These are phyloP conservation scores for Podosphaera fusca DNA, from an alignment of 2,329 filamentous ascomycete species.

Conservation along the genomic window DNA sequence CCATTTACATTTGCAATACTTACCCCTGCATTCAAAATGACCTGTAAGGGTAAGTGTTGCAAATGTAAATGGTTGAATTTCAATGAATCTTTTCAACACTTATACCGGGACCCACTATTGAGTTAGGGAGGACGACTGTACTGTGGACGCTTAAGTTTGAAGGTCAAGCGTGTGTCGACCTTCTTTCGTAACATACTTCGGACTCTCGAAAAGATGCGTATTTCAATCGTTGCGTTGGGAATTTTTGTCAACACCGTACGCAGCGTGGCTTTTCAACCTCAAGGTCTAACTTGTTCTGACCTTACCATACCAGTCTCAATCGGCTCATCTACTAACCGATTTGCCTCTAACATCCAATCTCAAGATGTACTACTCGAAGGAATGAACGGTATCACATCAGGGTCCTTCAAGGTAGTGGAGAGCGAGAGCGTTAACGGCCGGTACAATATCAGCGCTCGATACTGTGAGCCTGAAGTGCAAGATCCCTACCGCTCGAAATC, in stretches of 20 bases:
- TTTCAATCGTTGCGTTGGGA: too few species aligned
- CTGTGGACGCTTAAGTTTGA: too few species aligned
- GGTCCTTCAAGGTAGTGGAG: background rate
- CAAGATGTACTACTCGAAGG: background rate
- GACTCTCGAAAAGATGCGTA: too few species aligned
- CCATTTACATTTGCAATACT: too few species aligned
- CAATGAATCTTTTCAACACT: too few species aligned
- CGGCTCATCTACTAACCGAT: background rate
- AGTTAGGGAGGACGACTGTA: too few species aligned
- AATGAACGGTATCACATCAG: background rate
- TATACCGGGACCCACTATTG: too few species aligned
- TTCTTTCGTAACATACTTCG: too few species aligned
- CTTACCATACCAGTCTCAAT: background rate
- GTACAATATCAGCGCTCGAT: constrained; percentile 7
- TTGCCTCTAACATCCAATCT: background rate
- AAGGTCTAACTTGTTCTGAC: background rate
- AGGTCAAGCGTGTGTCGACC: too few species aligned
- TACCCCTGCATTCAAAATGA: too few species aligned
- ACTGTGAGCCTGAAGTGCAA: constrained; percentile 7
- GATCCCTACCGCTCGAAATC: constrained; percentile 1
- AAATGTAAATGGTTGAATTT: too few species aligned
- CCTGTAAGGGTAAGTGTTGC: too few species aligned
- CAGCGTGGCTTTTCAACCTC: background rate
- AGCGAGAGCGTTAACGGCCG: background rate
- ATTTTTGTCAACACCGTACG: background rate